Conservation (phyloP, 2,329 filamentous ascomycete species). For the Talaromyces sp. region DNA sequence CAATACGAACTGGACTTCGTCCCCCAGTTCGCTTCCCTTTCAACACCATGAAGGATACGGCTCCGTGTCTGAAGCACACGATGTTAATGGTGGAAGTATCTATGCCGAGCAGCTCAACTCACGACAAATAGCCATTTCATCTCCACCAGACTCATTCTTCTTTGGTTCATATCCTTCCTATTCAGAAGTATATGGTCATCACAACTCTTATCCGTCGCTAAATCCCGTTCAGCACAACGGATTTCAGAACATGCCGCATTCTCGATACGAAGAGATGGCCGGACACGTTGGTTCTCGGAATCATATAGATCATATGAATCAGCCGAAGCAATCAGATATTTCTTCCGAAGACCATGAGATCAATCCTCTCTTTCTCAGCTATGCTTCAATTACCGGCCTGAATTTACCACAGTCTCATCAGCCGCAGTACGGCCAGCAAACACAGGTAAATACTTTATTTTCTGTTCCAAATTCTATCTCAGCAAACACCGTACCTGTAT, state of each 20-base stretch:
- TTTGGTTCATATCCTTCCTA: conserved; percentile 46
- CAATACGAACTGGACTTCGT: neutral
- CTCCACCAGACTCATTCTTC: conserved; percentile 49
- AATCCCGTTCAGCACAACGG: conserved; percentile 31
- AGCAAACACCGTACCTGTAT: neutral
- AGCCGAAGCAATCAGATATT: conserved; percentile 52
- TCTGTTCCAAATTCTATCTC: neutral
- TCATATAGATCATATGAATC: conserved; percentile 39
- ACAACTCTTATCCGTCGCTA: conserved; percentile 26
- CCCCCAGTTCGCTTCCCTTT: neutral
- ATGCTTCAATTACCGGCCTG: conserved; percentile 56
- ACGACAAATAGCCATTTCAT: conserved; percentile 57
- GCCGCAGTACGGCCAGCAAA: conserved; percentile 24
- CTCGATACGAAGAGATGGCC: conserved; percentile 33
- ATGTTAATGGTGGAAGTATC: neutral
- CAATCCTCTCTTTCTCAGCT: conserved; percentile 59
- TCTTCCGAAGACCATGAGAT: conserved; percentile 55
- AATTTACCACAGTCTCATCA: conserved; percentile 42
- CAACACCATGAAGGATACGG: neutral
- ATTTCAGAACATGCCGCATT: conserved; percentile 22
- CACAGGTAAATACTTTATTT: conserved; percentile 41
- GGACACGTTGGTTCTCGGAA: conserved; percentile 35
- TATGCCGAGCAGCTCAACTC: conserved; percentile 45
- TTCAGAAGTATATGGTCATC: conserved; percentile 39
- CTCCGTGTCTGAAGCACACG: conserved; percentile 4